These are phyloP conservation scores for Metschnikowia proteae DNA, from an alignment of 805 yeast genomes.

Conservation along the genomic window DNA sequence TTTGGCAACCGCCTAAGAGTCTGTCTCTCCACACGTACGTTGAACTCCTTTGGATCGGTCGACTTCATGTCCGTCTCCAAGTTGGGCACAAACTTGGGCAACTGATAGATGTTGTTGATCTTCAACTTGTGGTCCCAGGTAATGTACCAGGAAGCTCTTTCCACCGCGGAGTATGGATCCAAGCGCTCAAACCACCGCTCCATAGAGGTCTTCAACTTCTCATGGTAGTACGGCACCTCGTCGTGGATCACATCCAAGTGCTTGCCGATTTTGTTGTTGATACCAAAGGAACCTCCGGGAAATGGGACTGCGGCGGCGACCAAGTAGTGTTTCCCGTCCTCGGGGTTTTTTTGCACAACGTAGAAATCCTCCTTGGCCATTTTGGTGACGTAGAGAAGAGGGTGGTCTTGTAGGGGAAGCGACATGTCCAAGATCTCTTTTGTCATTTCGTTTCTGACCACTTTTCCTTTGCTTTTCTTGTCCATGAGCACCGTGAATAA, in stretches of 20 bases:
- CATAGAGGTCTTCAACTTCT: conserved; percentile 64
- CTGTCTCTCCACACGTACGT: conserved; percentile 71
- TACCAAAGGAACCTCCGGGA: conserved; percentile 74
- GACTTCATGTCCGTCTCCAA: conserved; percentile 25
- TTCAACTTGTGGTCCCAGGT: conserved; percentile 68
- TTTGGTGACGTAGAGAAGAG: conserved; percentile 57
- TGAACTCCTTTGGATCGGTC: conserved; percentile 51
- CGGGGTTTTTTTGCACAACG: conserved; percentile 50
- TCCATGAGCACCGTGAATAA: conserved; percentile 48
- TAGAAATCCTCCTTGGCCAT: conserved; percentile 78
- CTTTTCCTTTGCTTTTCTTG: conserved; percentile 43
- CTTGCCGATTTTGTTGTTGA: conserved; percentile 55
- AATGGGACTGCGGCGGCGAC: conserved; percentile 75
- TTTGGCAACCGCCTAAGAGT: conserved; percentile 65
- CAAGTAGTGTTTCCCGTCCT: conserved; percentile 53
- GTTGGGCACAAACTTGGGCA: conserved; percentile 43
- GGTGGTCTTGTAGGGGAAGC: conserved; percentile 58
- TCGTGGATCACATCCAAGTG: conserved; percentile 61
- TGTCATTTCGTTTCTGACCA: conserved; percentile 58
- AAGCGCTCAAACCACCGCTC: conserved; percentile 66
- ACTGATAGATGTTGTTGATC: conserved; percentile 52
- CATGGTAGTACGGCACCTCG: conserved; percentile 66
- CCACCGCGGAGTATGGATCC: conserved; percentile 60
- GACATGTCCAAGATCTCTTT: conserved; percentile 60
- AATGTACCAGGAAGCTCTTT: conserved; percentile 72